A percentile compares a stretch with the other conserved stretches of the same genome.
These are phyloP conservation scores for Pichia cactophila DNA, from an alignment of 1,139 yeast species.

Conservation along the genomic window DNA sequence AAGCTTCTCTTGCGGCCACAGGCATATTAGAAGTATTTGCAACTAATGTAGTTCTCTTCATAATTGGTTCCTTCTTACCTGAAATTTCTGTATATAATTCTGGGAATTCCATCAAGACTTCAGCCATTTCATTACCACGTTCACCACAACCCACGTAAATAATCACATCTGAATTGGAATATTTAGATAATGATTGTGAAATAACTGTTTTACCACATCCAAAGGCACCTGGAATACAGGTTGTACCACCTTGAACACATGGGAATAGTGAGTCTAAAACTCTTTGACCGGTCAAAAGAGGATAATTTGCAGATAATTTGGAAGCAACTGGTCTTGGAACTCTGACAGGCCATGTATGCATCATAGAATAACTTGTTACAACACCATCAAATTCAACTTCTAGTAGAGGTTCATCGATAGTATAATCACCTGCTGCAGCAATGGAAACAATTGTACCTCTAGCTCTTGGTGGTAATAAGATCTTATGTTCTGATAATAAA, in stretches of 20 bases:
- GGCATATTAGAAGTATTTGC: conserved; percentile 99
- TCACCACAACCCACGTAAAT: conserved; percentile 92
- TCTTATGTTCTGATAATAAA: conserved; percentile 83
- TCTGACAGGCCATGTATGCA: conserved; percentile 99
- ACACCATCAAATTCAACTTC: conserved; percentile 95
- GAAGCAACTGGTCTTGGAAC: conserved; percentile 98
- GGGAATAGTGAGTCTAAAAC: conserved; percentile 97
- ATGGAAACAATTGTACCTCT: conserved; percentile 91
- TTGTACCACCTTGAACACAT: conserved; percentile 99
- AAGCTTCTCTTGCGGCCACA: conserved; percentile 99
- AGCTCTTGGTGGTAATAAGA: conserved; percentile 94
- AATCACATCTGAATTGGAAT: conserved; percentile 93
- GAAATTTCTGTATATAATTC: conserved; percentile 84
- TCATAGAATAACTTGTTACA: conserved; percentile 77
- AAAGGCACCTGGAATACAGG: conserved; percentile 99
- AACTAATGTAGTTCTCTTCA: conserved; percentile 98
- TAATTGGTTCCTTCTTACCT: conserved; percentile 95
- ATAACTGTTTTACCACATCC: conserved; percentile 99
- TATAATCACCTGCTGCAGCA: conserved; percentile 85
- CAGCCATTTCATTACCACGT: conserved; percentile 98
- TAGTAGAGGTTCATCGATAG: conserved; percentile 78
- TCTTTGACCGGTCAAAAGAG: conserved; percentile 96
- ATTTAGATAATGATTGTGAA: conserved; percentile 94
- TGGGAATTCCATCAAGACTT: conserved; percentile 98
- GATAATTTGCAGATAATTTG: conserved; percentile 86